Base-by-base conservation (phyloP, 805 yeast species). In the Barnettozyma californica region DNA sequence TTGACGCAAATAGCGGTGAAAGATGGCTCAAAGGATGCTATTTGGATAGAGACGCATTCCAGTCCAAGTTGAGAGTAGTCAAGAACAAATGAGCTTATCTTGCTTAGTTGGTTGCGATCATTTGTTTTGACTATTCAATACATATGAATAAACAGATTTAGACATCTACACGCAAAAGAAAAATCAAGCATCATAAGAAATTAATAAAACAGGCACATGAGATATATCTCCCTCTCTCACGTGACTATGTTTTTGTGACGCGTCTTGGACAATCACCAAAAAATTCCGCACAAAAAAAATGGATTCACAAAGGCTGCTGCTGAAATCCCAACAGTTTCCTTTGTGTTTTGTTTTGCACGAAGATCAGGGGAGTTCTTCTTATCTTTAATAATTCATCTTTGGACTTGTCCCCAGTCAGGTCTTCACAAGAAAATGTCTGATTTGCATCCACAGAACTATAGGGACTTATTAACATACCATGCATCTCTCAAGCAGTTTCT, bases 21-120 rank as follows among this genome's bases (percentile, higher is more conserved):
- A 72, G 94, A 53, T 82, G 89, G 86, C 67, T 87, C 47, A 82
- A 84, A 74, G 92, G 92, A 1, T 79, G 88, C 43, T 86, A 85
- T 61, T 66, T 84, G 25, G 92, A 86, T 59, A 80, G 78, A 18
- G 95, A 86, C 60, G 71, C 86, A 33, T 84, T 74, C 62, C 68
- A 80, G 52, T 83, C 90, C n/a, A 80, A 72, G 52, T 62, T 82
- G 41, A 70, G 83, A 56, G 66, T 64, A 21, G 37, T 65, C 34
- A 64, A 60, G 36, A 63, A 36, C 13, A 16, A 25, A 13, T 34
- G 31, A 35, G 18, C 16, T 16, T 8, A 7, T 29, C 25, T 8
- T 23, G 5, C 25, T 23, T 23, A 8, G 7, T 23, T 5, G 25
- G 8, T 8, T 23, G 25, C 25, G 8, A 23, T n/a, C n/a, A n/a